phyloP scores from a whole-genome alignment of 225 moss, liverwort and hornwort species.

The Thuidium tamariscinum region DNA sequence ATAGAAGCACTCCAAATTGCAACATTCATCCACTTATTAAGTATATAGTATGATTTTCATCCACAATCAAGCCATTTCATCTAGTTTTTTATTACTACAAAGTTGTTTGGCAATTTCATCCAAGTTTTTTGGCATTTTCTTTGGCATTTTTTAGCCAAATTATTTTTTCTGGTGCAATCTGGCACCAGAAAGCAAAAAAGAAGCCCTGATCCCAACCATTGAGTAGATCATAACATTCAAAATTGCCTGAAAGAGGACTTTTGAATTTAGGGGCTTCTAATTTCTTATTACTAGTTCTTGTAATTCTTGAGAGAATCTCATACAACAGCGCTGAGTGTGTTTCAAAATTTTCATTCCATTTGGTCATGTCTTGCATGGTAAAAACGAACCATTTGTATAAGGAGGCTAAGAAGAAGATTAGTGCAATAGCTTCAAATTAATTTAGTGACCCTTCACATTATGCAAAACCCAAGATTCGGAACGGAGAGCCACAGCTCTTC shows the following conservation, averaged over 20 bases:
- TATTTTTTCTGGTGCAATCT: too few species aligned
- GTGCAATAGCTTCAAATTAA: neutral
- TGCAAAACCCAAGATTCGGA: neutral
- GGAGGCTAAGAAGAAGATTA: neutral
- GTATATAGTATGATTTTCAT: too few species aligned
- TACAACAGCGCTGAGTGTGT: neutral
- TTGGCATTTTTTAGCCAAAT: too few species aligned
- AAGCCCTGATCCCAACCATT: too few species aligned
- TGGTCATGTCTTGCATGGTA: neutral
- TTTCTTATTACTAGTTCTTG: neutral
- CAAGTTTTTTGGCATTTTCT: too few species aligned
- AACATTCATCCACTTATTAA: too few species aligned
- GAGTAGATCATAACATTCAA: neutral
- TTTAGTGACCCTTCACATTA: constrained; percentile 4
- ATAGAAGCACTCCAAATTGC: too few species aligned
- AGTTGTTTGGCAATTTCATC: too few species aligned
- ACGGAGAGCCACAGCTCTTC: constrained; percentile 7
- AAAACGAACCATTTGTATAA: neutral
- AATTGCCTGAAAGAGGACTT: neutral
- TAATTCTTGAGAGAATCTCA: neutral
- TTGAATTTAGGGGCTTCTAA: neutral
- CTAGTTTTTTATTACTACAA: too few species aligned
- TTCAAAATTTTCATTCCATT: neutral
- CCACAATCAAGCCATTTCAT: too few species aligned
- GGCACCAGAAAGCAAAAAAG: too few species aligned